phyloP scores from a whole-genome alignment of 352 stramenopile genomes.

The Phytopythium sindhum region DNA sequence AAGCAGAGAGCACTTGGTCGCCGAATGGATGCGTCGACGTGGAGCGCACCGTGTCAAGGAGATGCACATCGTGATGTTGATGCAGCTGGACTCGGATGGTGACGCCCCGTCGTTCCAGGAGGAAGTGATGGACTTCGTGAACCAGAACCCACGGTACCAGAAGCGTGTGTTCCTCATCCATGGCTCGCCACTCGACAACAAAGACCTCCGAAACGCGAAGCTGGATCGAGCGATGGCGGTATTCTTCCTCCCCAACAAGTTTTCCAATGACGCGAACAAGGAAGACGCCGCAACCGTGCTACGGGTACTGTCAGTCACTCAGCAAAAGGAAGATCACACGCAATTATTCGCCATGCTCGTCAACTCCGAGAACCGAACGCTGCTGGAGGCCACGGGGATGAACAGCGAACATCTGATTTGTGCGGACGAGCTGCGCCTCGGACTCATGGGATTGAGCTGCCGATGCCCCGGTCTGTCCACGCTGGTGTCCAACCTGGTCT shows the following conservation, averaged over 20 bases:
- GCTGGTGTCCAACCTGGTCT: conserved; percentile 83
- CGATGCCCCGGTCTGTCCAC: conserved; percentile 78
- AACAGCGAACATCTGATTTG: conserved; percentile 73
- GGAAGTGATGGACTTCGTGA: conserved; percentile 65
- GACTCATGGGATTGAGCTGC: conserved; percentile 84
- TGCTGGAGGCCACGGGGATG: conserved; percentile 74
- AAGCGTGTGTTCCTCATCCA: conserved; percentile 83
- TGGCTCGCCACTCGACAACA: conserved; percentile 54
- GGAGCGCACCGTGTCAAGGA: conserved; percentile 50
- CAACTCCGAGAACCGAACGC: conserved; percentile 77
- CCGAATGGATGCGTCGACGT: conserved; percentile 49
- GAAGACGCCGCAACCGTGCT: conserved; percentile 82
- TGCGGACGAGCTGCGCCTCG: conserved; percentile 73
- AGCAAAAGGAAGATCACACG: conserved; percentile 58
- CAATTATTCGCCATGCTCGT: conserved; percentile 82
- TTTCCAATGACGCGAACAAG: conserved; percentile 70
- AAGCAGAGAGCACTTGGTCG: conserved; percentile 22
- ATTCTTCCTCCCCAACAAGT: conserved; percentile 86
- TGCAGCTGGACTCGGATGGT: conserved; percentile 64
- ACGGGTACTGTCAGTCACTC: conserved; percentile 70
- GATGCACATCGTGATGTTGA: conserved; percentile 77
- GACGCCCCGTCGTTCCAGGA: conserved; percentile 47
- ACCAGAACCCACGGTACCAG: conserved; percentile 61
- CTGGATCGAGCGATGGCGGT: conserved; percentile 67
- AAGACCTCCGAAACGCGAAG: conserved; percentile 56